Evolutionary conservation across 176 grass and related monocot genomes (phyloP), one percentile per base, ranked within the genome.

Genomic region (Zoysia japonica): DNA sequence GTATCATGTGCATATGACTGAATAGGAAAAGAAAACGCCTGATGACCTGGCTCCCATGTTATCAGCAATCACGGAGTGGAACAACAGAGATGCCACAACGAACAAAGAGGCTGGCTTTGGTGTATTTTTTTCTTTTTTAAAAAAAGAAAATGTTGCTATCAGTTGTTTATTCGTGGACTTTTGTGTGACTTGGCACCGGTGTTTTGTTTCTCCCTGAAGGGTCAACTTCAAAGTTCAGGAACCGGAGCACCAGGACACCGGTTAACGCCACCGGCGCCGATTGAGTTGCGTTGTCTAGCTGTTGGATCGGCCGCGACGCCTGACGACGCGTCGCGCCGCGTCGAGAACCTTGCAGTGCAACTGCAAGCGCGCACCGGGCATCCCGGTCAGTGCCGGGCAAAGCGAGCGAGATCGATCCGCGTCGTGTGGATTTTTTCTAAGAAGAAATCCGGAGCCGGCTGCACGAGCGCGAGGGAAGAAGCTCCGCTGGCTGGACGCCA

Each of bases 31-130:
- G 1, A 57, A 66, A 79, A 7, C 56, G 4, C 5, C 38, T 45
- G 47, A 9, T 78, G 83, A 67, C 59, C 70, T 79, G 83, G 66
- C 72, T 14, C 43, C 35, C 85, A 72, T 72, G 67, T 13, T 12
- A 3, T 71, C 53, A 55, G 28, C 42, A 41, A 39, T 49, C 43
- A 49, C 48, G 59, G 16, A 65, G n/a, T 43, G 47, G 61, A 19
- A 45, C 70, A 67, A 17, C 74, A 48, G 3, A 61, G 9, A 10
- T 9, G 6, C 6, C 44, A 47, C 45, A 47, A 11, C 9, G 1
- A 36, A 60, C 36, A 35, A 52, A 38, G 20, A 51, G 14, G 2
- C 67, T 47, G 76, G 5, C 6, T 42, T 2, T 28, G 28, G 28
- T 28, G 28, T 28, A 28, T 28, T 28, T 28, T 28, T 28, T 28